phyloP scores from a whole-genome alignment of 352 stramenopile species.

The Pythium dissimile region DNA sequence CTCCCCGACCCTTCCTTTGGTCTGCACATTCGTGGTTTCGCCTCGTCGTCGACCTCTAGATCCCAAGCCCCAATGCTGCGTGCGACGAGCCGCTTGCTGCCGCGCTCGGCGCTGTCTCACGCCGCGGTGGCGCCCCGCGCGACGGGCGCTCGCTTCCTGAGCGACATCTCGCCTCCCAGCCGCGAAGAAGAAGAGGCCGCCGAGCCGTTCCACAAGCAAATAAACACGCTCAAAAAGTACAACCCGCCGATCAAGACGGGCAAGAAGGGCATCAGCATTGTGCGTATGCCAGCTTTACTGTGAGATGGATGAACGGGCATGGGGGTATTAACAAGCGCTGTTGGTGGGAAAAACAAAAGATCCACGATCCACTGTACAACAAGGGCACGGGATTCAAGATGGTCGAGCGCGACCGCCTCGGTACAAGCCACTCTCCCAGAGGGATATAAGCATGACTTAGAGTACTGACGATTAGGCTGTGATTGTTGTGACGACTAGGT shows the following conservation, averaged over 20 bases:
- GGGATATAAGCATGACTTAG: too few relatives aligned
- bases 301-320: too few relatives aligned
- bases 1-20: too few relatives aligned
- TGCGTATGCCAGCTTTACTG: too few relatives aligned
- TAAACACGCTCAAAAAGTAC: constrained; percentile 73
- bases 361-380: constrained; percentile 86
- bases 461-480: too few relatives aligned
- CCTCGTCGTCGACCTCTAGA: neutral
- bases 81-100: constrained; percentile 9
- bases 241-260: constrained; percentile 74
- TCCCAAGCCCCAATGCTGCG: neutral
- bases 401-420: constrained; percentile 78
- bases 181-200: constrained; percentile 35
- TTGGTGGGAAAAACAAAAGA: constrained; percentile 16
- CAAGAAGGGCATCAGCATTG: constrained; percentile 72
- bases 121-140: neutral
- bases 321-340: too few relatives aligned
- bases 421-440: too few relatives aligned
- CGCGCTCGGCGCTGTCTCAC: constrained; percentile 16
- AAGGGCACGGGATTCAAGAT: constrained; percentile 87
- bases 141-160: constrained; percentile 5
- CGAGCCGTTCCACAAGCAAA: constrained; percentile 48
- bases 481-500: constrained; percentile 30
- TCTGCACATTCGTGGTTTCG: constrained; percentile 1
- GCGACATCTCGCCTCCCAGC: constrained; percentile 36